Conservation (phyloP, 2,329 filamentous ascomycete species). For the Talaromyces sp. region DNA sequence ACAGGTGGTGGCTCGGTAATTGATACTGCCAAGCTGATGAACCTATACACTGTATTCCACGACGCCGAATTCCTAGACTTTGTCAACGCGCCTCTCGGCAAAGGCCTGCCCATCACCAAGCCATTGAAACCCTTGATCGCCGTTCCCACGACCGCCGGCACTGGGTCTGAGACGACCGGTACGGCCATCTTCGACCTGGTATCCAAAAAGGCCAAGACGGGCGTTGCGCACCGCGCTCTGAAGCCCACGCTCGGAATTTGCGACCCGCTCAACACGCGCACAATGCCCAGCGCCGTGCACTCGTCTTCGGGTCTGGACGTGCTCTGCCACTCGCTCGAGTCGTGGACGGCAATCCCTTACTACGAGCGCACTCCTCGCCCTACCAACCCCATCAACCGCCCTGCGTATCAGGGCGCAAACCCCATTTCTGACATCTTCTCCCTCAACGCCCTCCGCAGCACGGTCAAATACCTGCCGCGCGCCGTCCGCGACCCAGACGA, state of each 20-base stretch:
- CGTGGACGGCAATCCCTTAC: slow-evolving; percentile 96
- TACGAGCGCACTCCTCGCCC: slow-evolving; percentile 79
- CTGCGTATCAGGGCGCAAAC: slow-evolving; percentile 95
- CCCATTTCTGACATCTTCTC: slow-evolving; percentile 98
- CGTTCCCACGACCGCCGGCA: slow-evolving; percentile 80
- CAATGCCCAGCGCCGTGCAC: slow-evolving; percentile 93
- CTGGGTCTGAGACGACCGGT: slow-evolving; percentile 89
- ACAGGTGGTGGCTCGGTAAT: slow-evolving; percentile 80
- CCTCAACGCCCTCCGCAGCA: slow-evolving; percentile 73
- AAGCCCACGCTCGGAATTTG: slow-evolving; percentile 92
- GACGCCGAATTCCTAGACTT: slow-evolving; percentile 96
- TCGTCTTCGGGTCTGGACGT: slow-evolving; percentile 90
- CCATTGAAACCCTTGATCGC: slow-evolving; percentile 72
- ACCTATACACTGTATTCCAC: slow-evolving; percentile 84
- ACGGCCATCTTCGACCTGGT: slow-evolving; percentile 98
- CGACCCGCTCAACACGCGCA: slow-evolving; percentile 82
- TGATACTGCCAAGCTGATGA: slow-evolving; percentile 98
- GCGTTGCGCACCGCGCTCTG: slow-evolving; percentile 88
- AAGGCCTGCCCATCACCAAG: slow-evolving; percentile 68
- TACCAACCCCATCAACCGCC: slow-evolving; percentile 80
- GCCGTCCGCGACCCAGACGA: slow-evolving; percentile 86
- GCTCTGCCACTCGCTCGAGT: slow-evolving; percentile 90
- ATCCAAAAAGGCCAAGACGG: slow-evolving; percentile 85
- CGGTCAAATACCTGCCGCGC: slow-evolving; percentile 87
- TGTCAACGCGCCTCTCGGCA: slow-evolving; percentile 89